Percentiles rank a stretch among this genome's conserved stretches.
Conservation (phyloP, 1,284 basidiomycete species). For the Ganoderma leucocontextum region DNA sequence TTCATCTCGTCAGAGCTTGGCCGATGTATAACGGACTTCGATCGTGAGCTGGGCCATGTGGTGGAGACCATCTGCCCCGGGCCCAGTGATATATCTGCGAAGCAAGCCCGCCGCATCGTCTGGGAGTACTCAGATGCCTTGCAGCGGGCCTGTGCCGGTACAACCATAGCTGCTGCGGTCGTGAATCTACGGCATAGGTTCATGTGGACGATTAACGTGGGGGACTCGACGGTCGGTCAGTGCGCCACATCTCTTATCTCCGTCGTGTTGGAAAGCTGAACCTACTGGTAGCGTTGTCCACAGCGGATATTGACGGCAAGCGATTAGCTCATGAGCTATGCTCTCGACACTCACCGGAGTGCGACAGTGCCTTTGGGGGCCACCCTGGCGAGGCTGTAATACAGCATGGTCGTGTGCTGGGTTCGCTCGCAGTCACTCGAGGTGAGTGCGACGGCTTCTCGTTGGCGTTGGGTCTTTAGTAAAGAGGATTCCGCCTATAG, state of each 20-base stretch:
- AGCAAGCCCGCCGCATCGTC: conserved; percentile 10
- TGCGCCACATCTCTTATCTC: conserved; percentile 1
- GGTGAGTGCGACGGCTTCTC: neutral
- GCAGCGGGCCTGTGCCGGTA: conserved; percentile 20
- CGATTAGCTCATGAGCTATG: conserved; percentile 14
- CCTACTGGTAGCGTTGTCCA: conserved; percentile 10
- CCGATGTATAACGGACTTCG: conserved; percentile 18
- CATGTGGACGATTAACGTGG: conserved; percentile 24
- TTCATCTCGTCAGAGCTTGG: conserved; percentile 18
- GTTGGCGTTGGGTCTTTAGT: neutral
- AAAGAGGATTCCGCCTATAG: conserved; percentile 2
- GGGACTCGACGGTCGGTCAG: conserved; percentile 22
- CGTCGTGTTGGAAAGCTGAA: neutral
- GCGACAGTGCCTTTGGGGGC: neutral
- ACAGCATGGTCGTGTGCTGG: conserved; percentile 12
- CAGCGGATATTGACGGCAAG: conserved; percentile 11
- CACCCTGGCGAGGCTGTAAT: conserved; percentile 14
- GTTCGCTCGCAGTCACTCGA: conserved; percentile 14
- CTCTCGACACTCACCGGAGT: conserved; percentile 15
- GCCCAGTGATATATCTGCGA: conserved; percentile 2
- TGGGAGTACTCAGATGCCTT: conserved; percentile 21
- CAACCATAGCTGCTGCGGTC: conserved; percentile 19
- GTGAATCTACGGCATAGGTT: conserved; percentile 15
- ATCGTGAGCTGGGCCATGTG: conserved; percentile 18
- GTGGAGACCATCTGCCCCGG: conserved; percentile 18